Evolutionary conservation across 1,139 yeast genomes (phyloP), one percentile per base, ranked within the genome.

Genomic region (Blastobotrys indianensis): DNA sequence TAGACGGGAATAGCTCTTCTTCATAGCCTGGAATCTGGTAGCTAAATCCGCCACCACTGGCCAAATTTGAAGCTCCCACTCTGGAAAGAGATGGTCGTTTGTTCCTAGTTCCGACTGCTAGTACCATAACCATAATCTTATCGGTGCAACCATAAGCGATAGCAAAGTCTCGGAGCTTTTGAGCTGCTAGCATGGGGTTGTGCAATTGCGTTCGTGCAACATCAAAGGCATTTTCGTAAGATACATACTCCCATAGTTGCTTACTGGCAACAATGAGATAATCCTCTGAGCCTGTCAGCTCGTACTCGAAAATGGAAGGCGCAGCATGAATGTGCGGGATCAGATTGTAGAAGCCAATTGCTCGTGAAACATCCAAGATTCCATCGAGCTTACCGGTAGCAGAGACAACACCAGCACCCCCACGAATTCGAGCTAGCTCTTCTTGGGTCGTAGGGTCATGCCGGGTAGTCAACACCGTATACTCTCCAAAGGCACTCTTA

Each of bases 151-250:
- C 97, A 62, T 88, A 92, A 1, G 96, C 82, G 50, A 92, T 79
- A 1, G 97, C 97, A 68, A 85, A 87, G 65, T 94, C 98, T 59
- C 97, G 78, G 55, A 92, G 72, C 60, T 85, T 87, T 58, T 88
- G 95, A 0, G 98, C 97, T 1, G 97, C 97, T 31, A 82, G 65
- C 82, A 87, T 84, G 2, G 96, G 94, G 55, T 87, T 87, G 56
- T 86, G 87, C 54, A 80, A 79, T 58, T 84, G 88, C 54, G 85
- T 85, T 51, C 96, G 75, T 17, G 90, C 83, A 46, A 92, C 80
- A 64, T 92, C 98, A 36, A 92, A 95, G 0, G 95, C 96, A 25
- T 86, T 75, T 59, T 88, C 95, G 55, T 79, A 80, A 3, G 90
- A 76, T 52, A 94, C 76, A 57, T 73, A 79, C 51, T 88, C 92